phyloP scores from a whole-genome alignment of 2,329 filamentous ascomycete genomes.

The Sphaceloma murrayae region DNA sequence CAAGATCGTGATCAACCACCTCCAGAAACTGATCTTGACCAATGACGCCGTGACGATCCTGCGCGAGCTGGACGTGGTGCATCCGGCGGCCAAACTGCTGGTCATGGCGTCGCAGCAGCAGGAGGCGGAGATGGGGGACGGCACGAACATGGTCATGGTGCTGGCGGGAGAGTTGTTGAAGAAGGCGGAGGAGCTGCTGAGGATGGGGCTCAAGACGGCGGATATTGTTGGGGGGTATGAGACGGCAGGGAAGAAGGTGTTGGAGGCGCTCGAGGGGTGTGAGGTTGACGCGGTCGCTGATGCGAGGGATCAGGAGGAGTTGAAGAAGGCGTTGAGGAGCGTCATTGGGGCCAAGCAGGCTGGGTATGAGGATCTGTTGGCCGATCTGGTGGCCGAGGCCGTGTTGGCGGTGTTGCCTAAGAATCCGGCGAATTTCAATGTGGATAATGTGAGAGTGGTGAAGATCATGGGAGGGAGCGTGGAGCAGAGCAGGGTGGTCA shows the following conservation, averaged over 20 bases:
- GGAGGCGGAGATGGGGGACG: slow-evolving; percentile 97
- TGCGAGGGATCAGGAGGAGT: slow-evolving; percentile 67
- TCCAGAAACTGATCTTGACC: slow-evolving; percentile 98
- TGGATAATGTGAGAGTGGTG: slow-evolving; percentile 96
- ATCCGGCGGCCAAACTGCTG: slow-evolving; percentile 91
- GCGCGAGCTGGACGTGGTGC: slow-evolving; percentile 93
- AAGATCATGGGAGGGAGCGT: slow-evolving; percentile 99
- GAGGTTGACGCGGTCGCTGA: slow-evolving; percentile 85
- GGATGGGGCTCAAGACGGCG: slow-evolving; percentile 96
- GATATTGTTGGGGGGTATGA: slow-evolving; percentile 96
- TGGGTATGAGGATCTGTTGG: slow-evolving; percentile 81
- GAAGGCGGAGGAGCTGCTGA: slow-evolving; percentile 92
- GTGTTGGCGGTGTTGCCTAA: slow-evolving; percentile 85
- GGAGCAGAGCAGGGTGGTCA: slow-evolving; percentile 87
- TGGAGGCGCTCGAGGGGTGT: slow-evolving; percentile 63
- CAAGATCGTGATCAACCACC: slow-evolving; percentile 99
- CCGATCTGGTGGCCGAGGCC: slow-evolving; percentile 74
- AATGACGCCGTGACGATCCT: slow-evolving; percentile 96
- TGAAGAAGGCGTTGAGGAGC: slow-evolving; percentile 90
- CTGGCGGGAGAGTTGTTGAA: slow-evolving; percentile 89
- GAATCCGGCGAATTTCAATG: slow-evolving; percentile 92
- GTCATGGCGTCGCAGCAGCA: slow-evolving; percentile 99
- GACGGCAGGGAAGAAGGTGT: slow-evolving; percentile 79
- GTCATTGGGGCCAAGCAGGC: slow-evolving; percentile 96
- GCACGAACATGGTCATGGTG: slow-evolving; percentile 93